These are phyloP conservation scores for Colletotrichum echinochloae DNA, from an alignment of 2,329 filamentous ascomycete species.

Conservation along the genomic window DNA sequence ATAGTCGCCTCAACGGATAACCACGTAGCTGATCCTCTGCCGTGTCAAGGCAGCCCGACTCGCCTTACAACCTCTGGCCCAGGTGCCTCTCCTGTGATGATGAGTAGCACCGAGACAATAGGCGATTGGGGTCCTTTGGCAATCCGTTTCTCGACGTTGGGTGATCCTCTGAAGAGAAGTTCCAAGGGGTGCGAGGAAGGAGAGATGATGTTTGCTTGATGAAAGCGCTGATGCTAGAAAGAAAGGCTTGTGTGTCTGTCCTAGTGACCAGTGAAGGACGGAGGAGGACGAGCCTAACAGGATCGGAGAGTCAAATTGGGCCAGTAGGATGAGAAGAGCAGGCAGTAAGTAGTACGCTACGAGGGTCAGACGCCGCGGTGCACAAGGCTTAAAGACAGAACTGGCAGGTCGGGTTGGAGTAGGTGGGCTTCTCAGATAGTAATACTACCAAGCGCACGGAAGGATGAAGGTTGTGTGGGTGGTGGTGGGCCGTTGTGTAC, in stretches of 20 bases:
- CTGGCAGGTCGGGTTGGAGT: constrained; percentile 34
- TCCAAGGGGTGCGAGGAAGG: constrained; percentile 16
- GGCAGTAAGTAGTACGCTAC: constrained; percentile 36
- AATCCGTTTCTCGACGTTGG: constrained; percentile 5
- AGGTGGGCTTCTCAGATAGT: constrained; percentile 40
- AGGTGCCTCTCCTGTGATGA: neutral
- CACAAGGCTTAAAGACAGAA: constrained; percentile 38
- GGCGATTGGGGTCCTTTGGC: neutral
- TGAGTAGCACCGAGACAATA: neutral
- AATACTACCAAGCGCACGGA: constrained; percentile 33
- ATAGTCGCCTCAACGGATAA: constrained; percentile 27
- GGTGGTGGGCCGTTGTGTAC: constrained; percentile 38
- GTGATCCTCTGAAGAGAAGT: neutral
- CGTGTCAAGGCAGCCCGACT: constrained; percentile 21
- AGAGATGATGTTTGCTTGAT: constrained; percentile 8
- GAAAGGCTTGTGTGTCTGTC: constrained; percentile 27
- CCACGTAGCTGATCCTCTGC: constrained; percentile 31
- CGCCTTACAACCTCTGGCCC: constrained; percentile 5
- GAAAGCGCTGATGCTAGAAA: constrained; percentile 5
- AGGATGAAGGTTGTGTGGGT: constrained; percentile 30
- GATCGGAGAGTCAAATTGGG: constrained; percentile 30
- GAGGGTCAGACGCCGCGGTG: constrained; percentile 42
- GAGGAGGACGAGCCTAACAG: constrained; percentile 22
- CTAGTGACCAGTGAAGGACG: constrained; percentile 30
- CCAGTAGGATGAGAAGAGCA: constrained; percentile 36